A percentile compares a stretch with the other conserved stretches of the same genome.
Conservation (phyloP, 78 protist species). For the Dictyostelium brefeldianum region DNA sequence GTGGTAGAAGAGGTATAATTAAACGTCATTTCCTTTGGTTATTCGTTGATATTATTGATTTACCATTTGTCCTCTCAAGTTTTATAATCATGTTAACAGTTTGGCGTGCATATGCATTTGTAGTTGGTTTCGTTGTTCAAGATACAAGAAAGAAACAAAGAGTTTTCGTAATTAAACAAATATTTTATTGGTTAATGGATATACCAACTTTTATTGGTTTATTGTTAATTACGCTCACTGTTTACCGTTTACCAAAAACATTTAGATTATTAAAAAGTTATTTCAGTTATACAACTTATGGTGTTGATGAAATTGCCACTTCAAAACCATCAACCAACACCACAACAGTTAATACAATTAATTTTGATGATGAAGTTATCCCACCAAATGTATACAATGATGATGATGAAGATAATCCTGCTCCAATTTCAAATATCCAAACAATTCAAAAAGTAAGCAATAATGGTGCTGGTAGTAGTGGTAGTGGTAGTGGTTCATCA, state of each 20-base stretch:
- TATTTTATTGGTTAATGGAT: constrained; percentile 59
- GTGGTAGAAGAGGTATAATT: background rate
- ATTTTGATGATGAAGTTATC: background rate
- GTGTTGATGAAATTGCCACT: background rate
- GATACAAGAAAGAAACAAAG: constrained; percentile 32
- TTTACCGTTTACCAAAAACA: constrained; percentile 53
- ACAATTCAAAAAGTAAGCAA: background rate
- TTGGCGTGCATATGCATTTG: constrained; percentile 72
- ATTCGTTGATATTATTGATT: constrained; percentile 81
- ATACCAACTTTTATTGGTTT: constrained; percentile 80
- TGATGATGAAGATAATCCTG: constrained; percentile 57
- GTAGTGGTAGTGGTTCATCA: background rate
- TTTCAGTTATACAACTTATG: background rate
- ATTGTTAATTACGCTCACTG: constrained; percentile 23
- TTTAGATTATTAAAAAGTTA: constrained; percentile 29
- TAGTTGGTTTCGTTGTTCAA: constrained; percentile 36
- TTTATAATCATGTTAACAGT: constrained; percentile 60
- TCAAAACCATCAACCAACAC: background rate
- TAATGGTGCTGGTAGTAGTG: background rate
- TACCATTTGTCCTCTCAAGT: constrained; percentile 65
- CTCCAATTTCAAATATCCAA: background rate
- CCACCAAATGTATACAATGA: constrained; percentile 12
- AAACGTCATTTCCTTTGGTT: constrained; percentile 67
- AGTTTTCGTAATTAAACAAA: constrained; percentile 30
- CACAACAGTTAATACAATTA: background rate